Conservation (phyloP, 768 basidiomycete species). For the Amanita rimosa region DNA sequence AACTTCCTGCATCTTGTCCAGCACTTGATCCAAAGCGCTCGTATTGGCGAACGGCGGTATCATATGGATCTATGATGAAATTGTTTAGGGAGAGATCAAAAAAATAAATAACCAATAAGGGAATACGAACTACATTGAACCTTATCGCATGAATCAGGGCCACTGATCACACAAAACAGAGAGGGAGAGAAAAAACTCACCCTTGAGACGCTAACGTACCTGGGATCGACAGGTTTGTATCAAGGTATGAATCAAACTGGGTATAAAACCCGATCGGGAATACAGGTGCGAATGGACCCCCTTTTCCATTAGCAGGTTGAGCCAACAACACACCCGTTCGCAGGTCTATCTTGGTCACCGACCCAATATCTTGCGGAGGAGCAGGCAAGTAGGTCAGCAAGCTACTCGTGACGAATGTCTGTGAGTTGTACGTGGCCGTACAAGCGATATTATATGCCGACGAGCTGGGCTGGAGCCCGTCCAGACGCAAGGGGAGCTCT, state of each 20-base stretch:
- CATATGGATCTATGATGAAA: conserved; percentile 47
- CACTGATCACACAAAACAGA: background rate
- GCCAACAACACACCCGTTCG: conserved; percentile 44
- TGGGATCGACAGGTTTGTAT: conserved; percentile 39
- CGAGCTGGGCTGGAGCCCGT: conserved; percentile 29
- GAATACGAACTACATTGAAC: conserved; percentile 28
- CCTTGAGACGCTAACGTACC: conserved; percentile 42
- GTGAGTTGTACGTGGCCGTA: conserved; percentile 24
- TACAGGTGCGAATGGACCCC: conserved; percentile 38
- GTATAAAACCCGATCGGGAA: conserved; percentile 75
- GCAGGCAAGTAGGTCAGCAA: conserved; percentile 38
- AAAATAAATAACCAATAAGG: conserved; percentile 12
- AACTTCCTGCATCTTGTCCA: conserved; percentile 64
- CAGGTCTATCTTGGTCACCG: conserved; percentile 57
- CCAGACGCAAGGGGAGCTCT: conserved; percentile 37
- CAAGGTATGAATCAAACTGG: conserved; percentile 41
- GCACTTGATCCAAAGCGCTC: conserved; percentile 41
- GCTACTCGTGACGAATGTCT: conserved; percentile 33
- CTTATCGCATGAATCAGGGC: no score
- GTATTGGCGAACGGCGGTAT: conserved; percentile 55
- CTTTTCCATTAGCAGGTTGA: conserved; percentile 36
- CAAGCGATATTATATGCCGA: conserved; percentile 27
- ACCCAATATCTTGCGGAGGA: conserved; percentile 33
- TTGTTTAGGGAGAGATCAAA: conserved; percentile 9
- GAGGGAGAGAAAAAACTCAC: conserved; percentile 23